phyloP scores from a whole-genome alignment of 257 asterid genomes.

The Parsonsia alboflavescens region DNA sequence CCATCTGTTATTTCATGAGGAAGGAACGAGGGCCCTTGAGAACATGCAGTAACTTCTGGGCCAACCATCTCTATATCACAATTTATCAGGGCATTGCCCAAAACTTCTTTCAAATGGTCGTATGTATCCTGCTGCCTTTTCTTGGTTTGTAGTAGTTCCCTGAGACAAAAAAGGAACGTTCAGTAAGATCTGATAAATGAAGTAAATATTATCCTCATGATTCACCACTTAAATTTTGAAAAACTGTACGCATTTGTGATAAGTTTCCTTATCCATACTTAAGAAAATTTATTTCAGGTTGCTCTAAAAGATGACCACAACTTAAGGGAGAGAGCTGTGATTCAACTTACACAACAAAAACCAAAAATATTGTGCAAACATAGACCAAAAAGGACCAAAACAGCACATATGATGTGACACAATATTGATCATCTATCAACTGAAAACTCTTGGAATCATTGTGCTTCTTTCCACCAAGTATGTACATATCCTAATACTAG shows the following conservation, averaged over 20 bases:
- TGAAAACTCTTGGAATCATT: background rate
- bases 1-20: slow-evolving; percentile 54
- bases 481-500: background rate
- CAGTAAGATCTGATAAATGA: background rate
- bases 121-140: slow-evolving; percentile 60
- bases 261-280: too few relatives aligned
- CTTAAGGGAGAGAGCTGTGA: background rate
- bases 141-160: slow-evolving; percentile 68
- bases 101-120: slow-evolving; percentile 45
- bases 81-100: slow-evolving; percentile 53
- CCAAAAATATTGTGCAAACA: background rate
- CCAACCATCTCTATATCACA: slow-evolving; percentile 70
- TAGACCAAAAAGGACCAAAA: background rate
- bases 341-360: background rate
- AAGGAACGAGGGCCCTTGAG: slow-evolving; percentile 64
- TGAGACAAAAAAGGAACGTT: slow-evolving; percentile 9
- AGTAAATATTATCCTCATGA: background rate
- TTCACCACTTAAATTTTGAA: background rate
- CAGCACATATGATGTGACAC: background rate
- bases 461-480: background rate
- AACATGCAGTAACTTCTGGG: slow-evolving; percentile 57
- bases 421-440: slow-evolving; percentile 2
- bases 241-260: too few relatives aligned
- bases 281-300: background rate
- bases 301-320: background rate